Percentiles rank a stretch among this genome's conserved stretches.
Conservation (phyloP, 345 rosid genomes). For the Tarenaya hassleriana region DNA sequence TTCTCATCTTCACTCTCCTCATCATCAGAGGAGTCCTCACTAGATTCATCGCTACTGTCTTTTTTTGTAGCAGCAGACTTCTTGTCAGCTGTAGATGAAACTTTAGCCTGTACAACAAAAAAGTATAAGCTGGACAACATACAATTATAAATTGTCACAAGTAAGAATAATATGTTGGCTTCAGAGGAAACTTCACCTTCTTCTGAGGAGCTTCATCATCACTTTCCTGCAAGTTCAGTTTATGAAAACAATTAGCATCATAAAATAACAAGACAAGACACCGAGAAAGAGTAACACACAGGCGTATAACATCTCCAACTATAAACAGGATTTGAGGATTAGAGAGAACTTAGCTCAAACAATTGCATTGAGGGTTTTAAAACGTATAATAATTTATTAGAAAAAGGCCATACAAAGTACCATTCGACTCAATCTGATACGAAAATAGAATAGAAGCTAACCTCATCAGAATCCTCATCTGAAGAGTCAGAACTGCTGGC, state of each 20-base stretch:
- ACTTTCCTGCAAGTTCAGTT: conserved; percentile 24
- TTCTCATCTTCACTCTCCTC: conserved; percentile 46
- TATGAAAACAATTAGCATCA: too few species aligned
- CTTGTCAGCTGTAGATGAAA: conserved; percentile 9
- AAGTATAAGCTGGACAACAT: background rate
- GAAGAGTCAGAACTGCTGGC: background rate
- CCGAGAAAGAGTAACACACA: background rate
- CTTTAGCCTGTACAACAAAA: conserved; percentile 25
- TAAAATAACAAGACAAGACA: too few species aligned
- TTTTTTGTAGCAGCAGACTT: conserved; percentile 24
- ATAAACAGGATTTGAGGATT: too few species aligned
- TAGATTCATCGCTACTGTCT: conserved; percentile 40
- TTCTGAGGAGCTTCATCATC: conserved; percentile 24
- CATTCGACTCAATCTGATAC: too few species aligned
- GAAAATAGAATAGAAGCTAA: background rate
- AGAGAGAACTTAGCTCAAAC: background rate
- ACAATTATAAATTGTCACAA: background rate
- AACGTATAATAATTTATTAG: background rate
- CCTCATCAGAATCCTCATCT: conserved; percentile 17
- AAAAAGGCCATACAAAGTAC: background rate
- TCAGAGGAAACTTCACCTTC: conserved; percentile 30
- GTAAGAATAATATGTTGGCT: background rate
- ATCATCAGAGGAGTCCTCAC: conserved; percentile 36
- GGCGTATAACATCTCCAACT: background rate
- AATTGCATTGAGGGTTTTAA: background rate